Conservation (phyloP, 2,329 filamentous ascomycete species). For the Thermomyces lanuginosus region DNA sequence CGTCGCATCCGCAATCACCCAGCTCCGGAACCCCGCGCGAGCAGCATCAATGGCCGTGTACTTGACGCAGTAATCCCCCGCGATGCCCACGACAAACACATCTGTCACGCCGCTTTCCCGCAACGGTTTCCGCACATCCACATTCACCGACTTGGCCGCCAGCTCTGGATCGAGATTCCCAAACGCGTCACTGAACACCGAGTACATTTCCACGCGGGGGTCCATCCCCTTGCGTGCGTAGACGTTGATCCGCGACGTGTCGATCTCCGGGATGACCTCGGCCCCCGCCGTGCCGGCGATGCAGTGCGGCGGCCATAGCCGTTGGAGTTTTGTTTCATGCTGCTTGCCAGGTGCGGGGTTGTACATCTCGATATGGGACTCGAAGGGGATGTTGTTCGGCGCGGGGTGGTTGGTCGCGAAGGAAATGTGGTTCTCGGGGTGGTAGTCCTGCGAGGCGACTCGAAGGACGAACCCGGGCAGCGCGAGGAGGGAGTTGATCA, state of each 20-base stretch:
- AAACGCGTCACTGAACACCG: conserved; percentile 74
- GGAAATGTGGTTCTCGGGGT: conserved; percentile 68
- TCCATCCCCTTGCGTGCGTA: conserved; percentile 67
- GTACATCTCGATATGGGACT: conserved; percentile 44
- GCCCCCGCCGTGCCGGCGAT: conserved; percentile 58
- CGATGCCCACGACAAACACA: conserved; percentile 73
- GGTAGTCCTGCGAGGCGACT: conserved; percentile 84
- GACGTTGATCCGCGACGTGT: conserved; percentile 41
- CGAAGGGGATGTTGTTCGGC: conserved; percentile 50
- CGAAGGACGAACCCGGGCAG: conserved; percentile 52
- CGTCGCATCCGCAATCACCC: conserved; percentile 63
- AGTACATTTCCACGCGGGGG: conserved; percentile 75
- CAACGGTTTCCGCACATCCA: conserved; percentile 46
- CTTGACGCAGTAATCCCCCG: conserved; percentile 79
- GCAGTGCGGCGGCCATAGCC: conserved; percentile 85
- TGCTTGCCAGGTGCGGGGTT: conserved; percentile 35
- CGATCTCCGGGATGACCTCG: conserved; percentile 55
- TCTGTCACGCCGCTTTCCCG: conserved; percentile 47
- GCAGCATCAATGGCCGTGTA: conserved; percentile 63
- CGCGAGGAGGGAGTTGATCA: conserved; percentile 58
- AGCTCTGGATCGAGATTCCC: conserved; percentile 24
- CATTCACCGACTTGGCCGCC: conserved; percentile 26
- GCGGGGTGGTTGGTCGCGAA: conserved; percentile 64
- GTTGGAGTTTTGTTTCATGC: conserved; percentile 45
- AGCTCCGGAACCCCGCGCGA: conserved; percentile 59